phyloP scores from a whole-genome alignment of 2,329 filamentous ascomycete species.

The Colletotrichum acutatum region DNA sequence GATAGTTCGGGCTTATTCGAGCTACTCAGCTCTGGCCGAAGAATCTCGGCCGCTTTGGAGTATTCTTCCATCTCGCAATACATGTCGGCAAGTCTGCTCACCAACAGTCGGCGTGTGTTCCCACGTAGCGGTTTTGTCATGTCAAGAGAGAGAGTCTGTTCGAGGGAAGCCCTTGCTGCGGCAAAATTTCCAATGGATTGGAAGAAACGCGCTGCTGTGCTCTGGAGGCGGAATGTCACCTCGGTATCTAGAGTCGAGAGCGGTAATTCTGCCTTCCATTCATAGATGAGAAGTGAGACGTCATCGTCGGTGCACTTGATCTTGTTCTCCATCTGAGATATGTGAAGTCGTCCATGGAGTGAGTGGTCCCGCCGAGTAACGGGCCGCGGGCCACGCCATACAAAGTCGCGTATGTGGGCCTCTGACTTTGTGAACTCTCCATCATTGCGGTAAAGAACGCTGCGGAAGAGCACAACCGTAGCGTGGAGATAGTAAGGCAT shows the following conservation, averaged over 20 bases:
- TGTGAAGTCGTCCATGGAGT: slow-evolving; percentile 45
- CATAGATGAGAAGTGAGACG: slow-evolving; percentile 44
- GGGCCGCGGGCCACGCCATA: slow-evolving; percentile 28
- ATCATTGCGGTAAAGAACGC: slow-evolving; percentile 43
- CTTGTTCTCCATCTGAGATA: slow-evolving; percentile 48
- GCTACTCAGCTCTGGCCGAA: slow-evolving; percentile 39
- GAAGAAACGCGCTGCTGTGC: slow-evolving; percentile 45
- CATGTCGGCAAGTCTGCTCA: slow-evolving; percentile 42
- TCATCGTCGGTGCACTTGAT: slow-evolving; percentile 45
- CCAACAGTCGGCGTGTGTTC: slow-evolving; percentile 42
- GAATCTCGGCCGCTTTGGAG: slow-evolving; percentile 36
- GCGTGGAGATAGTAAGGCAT: slow-evolving; percentile 48
- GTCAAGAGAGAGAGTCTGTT: slow-evolving; percentile 44
- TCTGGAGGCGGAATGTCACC: slow-evolving; percentile 46
- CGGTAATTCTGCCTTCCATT: slow-evolving; percentile 43
- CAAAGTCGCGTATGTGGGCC: slow-evolving; percentile 40
- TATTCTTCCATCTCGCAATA: slow-evolving; percentile 44
- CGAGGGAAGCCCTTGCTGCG: slow-evolving; percentile 42
- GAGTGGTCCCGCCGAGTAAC: slow-evolving; percentile 43
- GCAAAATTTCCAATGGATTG: slow-evolving; percentile 47
- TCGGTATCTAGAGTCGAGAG: slow-evolving; percentile 46
- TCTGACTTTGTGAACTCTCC: slow-evolving; percentile 42
- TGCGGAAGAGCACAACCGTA: slow-evolving; percentile 44
- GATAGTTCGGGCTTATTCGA: slow-evolving; percentile 32
- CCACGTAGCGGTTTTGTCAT: slow-evolving; percentile 39